Evolutionary conservation across 257 asterid genomes (phyloP), one percentile per base, ranked within the genome.

Genomic region (Misopates orontium): DNA sequence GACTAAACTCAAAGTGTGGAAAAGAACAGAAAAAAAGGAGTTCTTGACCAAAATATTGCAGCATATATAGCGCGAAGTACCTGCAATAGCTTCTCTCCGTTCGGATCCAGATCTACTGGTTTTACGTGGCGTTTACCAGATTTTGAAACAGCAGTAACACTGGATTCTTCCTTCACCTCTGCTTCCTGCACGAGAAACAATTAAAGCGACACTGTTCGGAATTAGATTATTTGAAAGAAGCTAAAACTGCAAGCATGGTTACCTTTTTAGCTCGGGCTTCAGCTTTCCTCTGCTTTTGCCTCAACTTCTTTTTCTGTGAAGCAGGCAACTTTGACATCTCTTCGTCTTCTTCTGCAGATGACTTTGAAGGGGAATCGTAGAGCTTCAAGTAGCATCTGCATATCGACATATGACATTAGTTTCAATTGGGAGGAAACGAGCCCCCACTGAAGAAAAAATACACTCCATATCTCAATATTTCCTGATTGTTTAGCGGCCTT

Each of bases 231-330:
- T 69, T 23, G 21, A 56, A 52, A 64, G 59, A 62, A 73, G 44
- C 70, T 40, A 42, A 65, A 47, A 55, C 23, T 45, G 73, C 59
- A 65, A 52, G 62, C 14, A 32, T n/a, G 8, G 28, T 71, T 83
- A 90, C 97, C 76, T 90, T 90, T 82, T 94, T 94, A 69, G 99
- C 97, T 66, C 95, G 88, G 52, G 96, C 97, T 82, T 90, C 97
- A 39, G 99, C 97, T 77, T 90, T 94, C 83, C 92, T 86, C 78
- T 86, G 95, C 72, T 85, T 94, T 78, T 94, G 97, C 78, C 85
- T 88, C 80, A 94, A 74, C 77, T 94, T 94, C 89, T 88, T 94
- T 73, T 89, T 91, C 84, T 94, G 99, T 64, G 97, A 79, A 64
- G 97, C 79, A 36, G 88, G 84, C 80, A 94, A 70, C 83, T 85